These are phyloP conservation scores for Talaromyces ruber DNA, from an alignment of 495 filamentous ascomycete genomes.

Conservation along the genomic window DNA sequence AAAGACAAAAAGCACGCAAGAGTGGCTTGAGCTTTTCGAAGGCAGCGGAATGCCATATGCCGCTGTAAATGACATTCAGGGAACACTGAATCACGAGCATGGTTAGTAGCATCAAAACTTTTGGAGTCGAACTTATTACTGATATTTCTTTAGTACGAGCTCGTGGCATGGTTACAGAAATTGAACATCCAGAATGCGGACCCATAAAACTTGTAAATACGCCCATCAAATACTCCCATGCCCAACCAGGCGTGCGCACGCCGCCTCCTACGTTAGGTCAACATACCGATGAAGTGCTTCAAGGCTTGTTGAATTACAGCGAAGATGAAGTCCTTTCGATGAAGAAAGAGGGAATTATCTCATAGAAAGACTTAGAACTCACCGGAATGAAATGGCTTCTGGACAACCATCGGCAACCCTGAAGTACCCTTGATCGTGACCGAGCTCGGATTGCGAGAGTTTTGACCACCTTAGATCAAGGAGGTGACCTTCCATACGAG, in stretches of 20 bases:
- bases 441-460: neutral
- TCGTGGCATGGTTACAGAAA: conserved; percentile 77
- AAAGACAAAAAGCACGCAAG: conserved; percentile 67
- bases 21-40: conserved; percentile 85
- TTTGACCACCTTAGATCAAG: neutral
- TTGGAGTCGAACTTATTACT: neutral
- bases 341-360: conserved; percentile 60
- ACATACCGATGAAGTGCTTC: conserved; percentile 82
- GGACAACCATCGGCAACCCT: too few relatives aligned
- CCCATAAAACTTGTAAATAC: conserved; percentile 85
- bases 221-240: conserved; percentile 90
- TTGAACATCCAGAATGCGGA: conserved; percentile 77
- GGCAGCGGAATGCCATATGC: conserved; percentile 92
- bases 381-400: too few relatives aligned
- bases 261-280: conserved; percentile 83
- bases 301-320: conserved; percentile 54
- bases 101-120: conserved; percentile 26
- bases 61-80: conserved; percentile 85
- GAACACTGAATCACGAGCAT: conserved; percentile 76
- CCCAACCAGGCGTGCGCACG: conserved; percentile 64
- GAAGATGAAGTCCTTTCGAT: conserved; percentile 53
- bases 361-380: conserved; percentile 25
- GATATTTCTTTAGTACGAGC: conserved; percentile 50
- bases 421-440: too few relatives aligned
- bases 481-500: too few relatives aligned